Percentiles rank a stretch among this genome's conserved stretches.
These are phyloP conservation scores for Auricularia heimuer DNA, from an alignment of 768 basidiomycete species.

Conservation along the genomic window DNA sequence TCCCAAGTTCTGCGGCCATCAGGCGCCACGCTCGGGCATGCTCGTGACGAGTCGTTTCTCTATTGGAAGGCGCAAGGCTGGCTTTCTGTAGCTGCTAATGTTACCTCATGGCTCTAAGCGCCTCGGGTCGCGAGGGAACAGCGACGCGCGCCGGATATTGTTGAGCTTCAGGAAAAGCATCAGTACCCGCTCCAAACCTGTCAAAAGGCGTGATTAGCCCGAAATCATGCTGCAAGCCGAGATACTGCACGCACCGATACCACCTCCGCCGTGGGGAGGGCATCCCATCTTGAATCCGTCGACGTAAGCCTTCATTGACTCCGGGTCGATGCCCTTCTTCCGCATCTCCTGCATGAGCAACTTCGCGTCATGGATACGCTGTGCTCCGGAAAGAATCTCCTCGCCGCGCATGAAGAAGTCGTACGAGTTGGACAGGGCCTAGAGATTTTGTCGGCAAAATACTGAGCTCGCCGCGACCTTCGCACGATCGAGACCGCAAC, in stretches of 20 bases:
- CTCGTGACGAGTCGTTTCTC: no score
- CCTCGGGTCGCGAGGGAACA: conserved; percentile 98
- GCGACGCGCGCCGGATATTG: conserved; percentile 84
- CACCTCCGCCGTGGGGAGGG: conserved; percentile 93
- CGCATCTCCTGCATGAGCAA: conserved; percentile 81
- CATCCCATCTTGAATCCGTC: conserved; percentile 94
- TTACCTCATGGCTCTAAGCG: conserved; percentile 66
- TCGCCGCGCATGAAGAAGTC: conserved; percentile 99
- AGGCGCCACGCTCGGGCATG: no score
- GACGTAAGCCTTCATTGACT: conserved; percentile 83
- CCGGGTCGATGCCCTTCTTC: conserved; percentile 80
- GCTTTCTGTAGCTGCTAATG: background rate
- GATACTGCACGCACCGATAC: conserved; percentile 47
- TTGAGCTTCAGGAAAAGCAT: conserved; percentile 97
- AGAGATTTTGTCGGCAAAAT: background rate
- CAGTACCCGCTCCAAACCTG: conserved; percentile 78
- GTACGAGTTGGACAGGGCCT: conserved; percentile 95
- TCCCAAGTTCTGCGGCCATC: no score
- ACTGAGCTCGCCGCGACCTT: background rate
- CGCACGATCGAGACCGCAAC: background rate
- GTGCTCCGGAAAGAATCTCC: conserved; percentile 96
- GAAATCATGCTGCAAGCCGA: background rate
- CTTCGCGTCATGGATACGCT: conserved; percentile 87
- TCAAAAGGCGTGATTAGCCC: background rate
- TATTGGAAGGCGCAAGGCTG: background rate